Conservation (phyloP, 495 filamentous ascomycete species). For the Penicillium tannophilum region DNA sequence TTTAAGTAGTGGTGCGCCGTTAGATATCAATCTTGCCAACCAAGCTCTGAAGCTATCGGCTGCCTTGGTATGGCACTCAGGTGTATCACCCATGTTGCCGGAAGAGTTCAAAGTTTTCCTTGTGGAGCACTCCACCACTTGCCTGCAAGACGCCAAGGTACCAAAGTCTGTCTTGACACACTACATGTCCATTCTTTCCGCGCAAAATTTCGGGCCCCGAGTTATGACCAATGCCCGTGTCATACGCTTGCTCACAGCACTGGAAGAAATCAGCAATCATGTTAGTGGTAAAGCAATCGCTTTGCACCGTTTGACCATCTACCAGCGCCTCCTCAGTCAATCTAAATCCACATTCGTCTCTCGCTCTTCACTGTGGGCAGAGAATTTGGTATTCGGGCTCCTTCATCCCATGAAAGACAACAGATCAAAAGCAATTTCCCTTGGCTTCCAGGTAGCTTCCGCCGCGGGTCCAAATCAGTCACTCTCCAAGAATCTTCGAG, state of each 20-base stretch:
- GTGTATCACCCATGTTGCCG: conserved; percentile 63
- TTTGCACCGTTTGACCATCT: conserved; percentile 72
- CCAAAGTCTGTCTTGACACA: conserved; percentile 78
- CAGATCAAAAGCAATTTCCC: conserved; percentile 67
- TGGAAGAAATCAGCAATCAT: conserved; percentile 72
- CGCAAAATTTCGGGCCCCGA: conserved; percentile 73
- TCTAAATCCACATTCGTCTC: conserved; percentile 66
- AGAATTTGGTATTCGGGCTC: conserved; percentile 78
- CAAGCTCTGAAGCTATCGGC: conserved; percentile 75
- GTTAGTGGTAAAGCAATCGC: conserved; percentile 77
- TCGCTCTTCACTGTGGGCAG: conserved; percentile 62
- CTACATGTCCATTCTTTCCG: conserved; percentile 73
- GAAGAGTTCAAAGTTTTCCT: conserved; percentile 79
- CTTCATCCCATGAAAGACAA: conserved; percentile 78
- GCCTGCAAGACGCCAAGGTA: conserved; percentile 60
- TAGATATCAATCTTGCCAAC: conserved; percentile 66
- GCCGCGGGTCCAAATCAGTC: conserved; percentile 64
- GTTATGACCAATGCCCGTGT: conserved; percentile 71
- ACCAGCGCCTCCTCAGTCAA: conserved; percentile 72
- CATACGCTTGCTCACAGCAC: conserved; percentile 63
- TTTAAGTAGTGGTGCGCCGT: conserved; percentile 31
- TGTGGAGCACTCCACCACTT: conserved; percentile 73
- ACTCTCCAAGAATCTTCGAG: conserved; percentile 63
- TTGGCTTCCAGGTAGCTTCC: conserved; percentile 68
- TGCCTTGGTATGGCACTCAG: conserved; percentile 68